Base-by-base conservation (phyloP, 2,329 filamentous ascomycete genomes). In the Stemphylium vesicarium region DNA sequence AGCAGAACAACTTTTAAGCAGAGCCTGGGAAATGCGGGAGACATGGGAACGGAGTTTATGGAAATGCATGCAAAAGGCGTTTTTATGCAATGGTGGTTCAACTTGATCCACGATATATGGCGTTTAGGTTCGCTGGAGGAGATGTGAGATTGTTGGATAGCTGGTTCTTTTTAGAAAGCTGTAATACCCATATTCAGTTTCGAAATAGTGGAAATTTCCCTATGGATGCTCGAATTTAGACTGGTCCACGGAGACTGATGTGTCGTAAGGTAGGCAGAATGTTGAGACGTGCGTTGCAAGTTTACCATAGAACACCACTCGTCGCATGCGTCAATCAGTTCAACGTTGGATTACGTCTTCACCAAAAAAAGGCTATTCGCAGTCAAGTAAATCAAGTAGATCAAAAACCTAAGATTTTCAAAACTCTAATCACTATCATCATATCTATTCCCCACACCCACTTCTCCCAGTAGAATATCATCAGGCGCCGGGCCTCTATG, bases 391-490 rank as follows among this genome's bases (percentile, higher is more conserved):
- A 42, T 8, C 12, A 18, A 16, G 22, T n/a, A 31, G 31, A 42
- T 8, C 5, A 26, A 11, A 31, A 26, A 10, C 26, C 8, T n/a
- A 29, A 15, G 18, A 15, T 48, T 16, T 16, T n/a, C 20, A 16
- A 10, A 35, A 29, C 26, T 26, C 40, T 54, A 73, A 53, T 75
- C 72, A 41, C 88, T 87, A 46, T 86, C 82, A 63, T 88, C 86
- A 65, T 84, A 84, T 69, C 88, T 89, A 57, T 83, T 84, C 60
- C 82, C 83, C 49, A 69, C 64, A 61, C 82, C 83, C 43, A 72
- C 65, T 66, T 94, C 88, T 11, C 88, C 88, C 31, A 96, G 80
- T 45, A 94, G 78, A 49, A 96, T 86, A 71, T 93, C 90, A 64
- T 91, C 88, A 4, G 72, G 84, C 66, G 69, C 82, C 72, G 75